These are phyloP conservation scores for Amanita muscaria DNA, from an alignment of 768 basidiomycete species.

Conservation along the genomic window DNA sequence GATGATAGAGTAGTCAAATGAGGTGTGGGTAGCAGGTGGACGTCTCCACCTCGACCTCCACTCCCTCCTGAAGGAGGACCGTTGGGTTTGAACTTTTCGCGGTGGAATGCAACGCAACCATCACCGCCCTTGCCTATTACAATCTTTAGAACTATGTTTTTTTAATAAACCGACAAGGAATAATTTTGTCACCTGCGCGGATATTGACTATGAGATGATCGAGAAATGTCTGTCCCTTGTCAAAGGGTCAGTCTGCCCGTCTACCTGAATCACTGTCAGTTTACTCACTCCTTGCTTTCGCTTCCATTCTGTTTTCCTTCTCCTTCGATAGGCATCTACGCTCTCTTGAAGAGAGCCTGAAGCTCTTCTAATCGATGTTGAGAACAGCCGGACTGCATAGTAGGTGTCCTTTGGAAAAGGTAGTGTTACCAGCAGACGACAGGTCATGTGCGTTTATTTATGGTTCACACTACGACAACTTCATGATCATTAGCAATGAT, in stretches of 20 bases:
- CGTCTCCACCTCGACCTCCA: conserved; percentile 82
- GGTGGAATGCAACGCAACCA: conserved; percentile 89
- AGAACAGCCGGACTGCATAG: neutral
- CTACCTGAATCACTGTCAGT: conserved; percentile 14
- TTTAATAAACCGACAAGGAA: too few relatives aligned
- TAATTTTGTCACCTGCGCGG: conserved; percentile 48
- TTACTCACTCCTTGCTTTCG: conserved; percentile 62
- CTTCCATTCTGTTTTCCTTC: conserved; percentile 67
- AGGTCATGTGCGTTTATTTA: conserved; percentile 19
- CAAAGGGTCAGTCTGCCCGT: conserved; percentile 8
- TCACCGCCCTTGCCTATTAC: conserved; percentile 82
- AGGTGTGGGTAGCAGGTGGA: conserved; percentile 76
- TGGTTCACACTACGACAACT: conserved; percentile 33
- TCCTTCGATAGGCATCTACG: conserved; percentile 33
- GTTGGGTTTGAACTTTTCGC: conserved; percentile 75
- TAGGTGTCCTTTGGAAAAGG: neutral
- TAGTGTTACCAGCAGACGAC: neutral
- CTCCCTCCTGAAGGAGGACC: conserved; percentile 93
- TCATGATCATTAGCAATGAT: too few relatives aligned
- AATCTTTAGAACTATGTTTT: too few relatives aligned
- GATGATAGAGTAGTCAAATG: conserved; percentile 71
- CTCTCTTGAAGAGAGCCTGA: conserved; percentile 13
- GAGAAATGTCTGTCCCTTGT: conserved; percentile 68
- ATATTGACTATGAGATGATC: conserved; percentile 78
- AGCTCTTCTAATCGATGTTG: neutral